A percentile compares a stretch with the other conserved stretches of the same genome.
Evolutionary conservation across 805 yeast species (phyloP).

Genomic region (Candida verbasci): DNA sequence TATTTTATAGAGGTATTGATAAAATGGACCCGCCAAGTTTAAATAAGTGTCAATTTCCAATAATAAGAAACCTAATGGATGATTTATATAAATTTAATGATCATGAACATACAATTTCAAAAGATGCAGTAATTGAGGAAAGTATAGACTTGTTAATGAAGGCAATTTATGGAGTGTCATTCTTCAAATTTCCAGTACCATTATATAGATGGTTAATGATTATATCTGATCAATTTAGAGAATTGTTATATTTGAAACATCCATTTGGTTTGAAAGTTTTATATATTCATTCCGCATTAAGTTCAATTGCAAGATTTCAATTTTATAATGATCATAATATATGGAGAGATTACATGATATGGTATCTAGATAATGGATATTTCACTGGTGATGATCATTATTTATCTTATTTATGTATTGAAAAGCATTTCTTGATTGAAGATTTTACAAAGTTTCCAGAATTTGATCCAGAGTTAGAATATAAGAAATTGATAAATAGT

Average conservation of each 20-base stretch:
- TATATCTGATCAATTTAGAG: conserved; percentile 13
- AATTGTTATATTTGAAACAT: conserved; percentile 17
- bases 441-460: conserved; percentile 1
- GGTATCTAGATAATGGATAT: conserved; percentile 13
- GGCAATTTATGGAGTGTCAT: not conserved
- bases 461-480: conserved; percentile 6
- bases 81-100: not conserved
- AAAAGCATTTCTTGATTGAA: conserved; percentile 1
- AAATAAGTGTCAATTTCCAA: conserved; percentile 4
- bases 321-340: conserved; percentile 18
- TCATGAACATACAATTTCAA: not conserved
- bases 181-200: conserved; percentile 26
- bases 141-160: not conserved
- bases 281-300: conserved; percentile 17
- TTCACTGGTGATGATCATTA: conserved; percentile 10
- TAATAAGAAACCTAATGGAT: not conserved
- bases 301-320: conserved; percentile 17
- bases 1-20: conserved; percentile 1
- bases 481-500: conserved; percentile 1
- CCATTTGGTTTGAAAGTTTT: conserved; percentile 23
- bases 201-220: conserved; percentile 23
- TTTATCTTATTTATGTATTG: conserved; percentile 9
- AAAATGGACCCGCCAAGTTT: conserved; percentile 1
- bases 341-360: conserved; percentile 23
- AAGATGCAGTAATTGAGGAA: not conserved